Conservation (phyloP, 352 stramenopile genomes). For the Phytophthora vignae region DNA sequence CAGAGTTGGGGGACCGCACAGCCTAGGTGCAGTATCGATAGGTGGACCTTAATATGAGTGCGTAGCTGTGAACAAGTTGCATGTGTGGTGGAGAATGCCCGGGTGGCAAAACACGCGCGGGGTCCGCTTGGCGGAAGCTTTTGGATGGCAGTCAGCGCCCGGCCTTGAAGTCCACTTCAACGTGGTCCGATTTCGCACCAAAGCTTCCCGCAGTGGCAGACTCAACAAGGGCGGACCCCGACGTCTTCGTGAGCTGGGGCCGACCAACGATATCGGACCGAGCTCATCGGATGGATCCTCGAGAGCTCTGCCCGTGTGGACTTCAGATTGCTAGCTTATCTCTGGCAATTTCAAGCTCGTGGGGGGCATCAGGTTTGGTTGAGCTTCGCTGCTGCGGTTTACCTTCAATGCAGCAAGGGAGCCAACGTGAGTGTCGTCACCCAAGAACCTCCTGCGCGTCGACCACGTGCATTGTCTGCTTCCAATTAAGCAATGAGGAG, state of each 20-base stretch:
- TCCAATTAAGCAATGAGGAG: not conserved
- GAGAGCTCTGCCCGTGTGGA: not conserved
- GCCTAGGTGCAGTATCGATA: slow-evolving; percentile 11
- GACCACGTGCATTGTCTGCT: not conserved
- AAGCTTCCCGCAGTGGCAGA: slow-evolving; percentile 7
- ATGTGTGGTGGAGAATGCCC: slow-evolving; percentile 19
- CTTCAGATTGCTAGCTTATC: not conserved
- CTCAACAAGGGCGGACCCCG: slow-evolving; percentile 3
- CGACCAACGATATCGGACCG: not conserved
- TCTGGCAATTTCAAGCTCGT: not conserved
- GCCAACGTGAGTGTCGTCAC: not conserved
- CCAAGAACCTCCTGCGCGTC: not conserved
- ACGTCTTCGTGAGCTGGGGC: slow-evolving; percentile 3
- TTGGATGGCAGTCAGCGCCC: slow-evolving; percentile 6
- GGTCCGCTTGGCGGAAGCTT: not conserved
- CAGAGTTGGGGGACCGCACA: slow-evolving; percentile 24
- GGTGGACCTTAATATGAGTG: slow-evolving; percentile 35
- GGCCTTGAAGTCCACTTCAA: slow-evolving; percentile 29
- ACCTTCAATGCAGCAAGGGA: not conserved
- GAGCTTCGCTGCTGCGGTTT: not conserved
- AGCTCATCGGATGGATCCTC: not conserved
- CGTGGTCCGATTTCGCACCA: slow-evolving; percentile 13
- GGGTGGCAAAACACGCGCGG: not conserved
- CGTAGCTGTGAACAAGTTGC: slow-evolving; percentile 10
- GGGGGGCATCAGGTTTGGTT: not conserved